Base-by-base conservation (phyloP, 106 monocot genomes). In the Dendrobium huoshanense region DNA sequence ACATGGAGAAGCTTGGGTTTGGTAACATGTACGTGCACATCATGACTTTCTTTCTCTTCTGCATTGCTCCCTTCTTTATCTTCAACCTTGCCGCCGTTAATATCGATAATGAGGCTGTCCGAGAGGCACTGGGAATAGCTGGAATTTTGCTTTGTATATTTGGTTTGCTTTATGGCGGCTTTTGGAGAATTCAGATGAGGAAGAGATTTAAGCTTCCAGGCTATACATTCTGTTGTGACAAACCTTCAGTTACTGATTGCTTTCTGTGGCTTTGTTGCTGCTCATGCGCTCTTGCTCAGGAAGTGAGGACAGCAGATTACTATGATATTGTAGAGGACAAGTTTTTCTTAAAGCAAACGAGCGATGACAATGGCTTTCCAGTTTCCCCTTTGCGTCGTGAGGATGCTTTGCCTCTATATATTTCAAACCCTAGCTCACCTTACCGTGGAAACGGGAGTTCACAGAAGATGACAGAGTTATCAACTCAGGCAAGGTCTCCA, bases 171-270 rank as follows among this genome's bases (percentile, higher is more conserved):
- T 92, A 92, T 64, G 92, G 89, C n/a, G 92, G 92, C 7, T 92
- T 86, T 79, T 92, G 92, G 92, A 83, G 92, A 77, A 92, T 89
- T 77, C 92, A 88, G 81, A 92, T 92, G 92, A 86, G 92, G 82
- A 89, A 84, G 80, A 84, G 80, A 47, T 88, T 84, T 49, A 83
- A 85, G 7, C 89, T 92, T 17, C 92, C 92, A 2, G 80, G 55
- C 4, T 79, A 76, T 64, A 80, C 72, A 2, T 85, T 81, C 64
- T 92, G 87, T 72, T 93, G 86, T 33, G 81, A 85, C 10, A 77
- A 78, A n/a, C 73, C 88, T 13, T 77, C 81, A 8, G 64, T 84
- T 7, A 85, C 89, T 0, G 92, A 93, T 55, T 93, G 86, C 75
- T 86, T 88, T 15, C 84, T 72, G 80, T 93, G 92, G 92, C 82